Conservation (phyloP, 2,329 filamentous ascomycete species). For the Leptographium flavum region DNA sequence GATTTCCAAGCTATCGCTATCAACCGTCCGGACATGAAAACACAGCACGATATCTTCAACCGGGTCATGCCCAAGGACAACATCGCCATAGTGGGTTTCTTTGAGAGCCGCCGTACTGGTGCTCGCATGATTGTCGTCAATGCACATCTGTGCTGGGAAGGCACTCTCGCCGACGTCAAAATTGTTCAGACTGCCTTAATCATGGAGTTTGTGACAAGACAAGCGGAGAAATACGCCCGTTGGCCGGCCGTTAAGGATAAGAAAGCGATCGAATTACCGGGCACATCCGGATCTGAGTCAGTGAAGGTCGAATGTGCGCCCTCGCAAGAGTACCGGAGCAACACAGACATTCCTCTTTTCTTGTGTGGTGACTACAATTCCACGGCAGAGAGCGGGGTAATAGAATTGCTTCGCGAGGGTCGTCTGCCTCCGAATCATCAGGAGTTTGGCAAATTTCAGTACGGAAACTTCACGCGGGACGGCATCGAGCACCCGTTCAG, state of each 20-base stretch:
- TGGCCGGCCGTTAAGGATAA: conserved; percentile 75
- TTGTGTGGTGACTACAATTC: conserved; percentile 97
- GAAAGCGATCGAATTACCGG: conserved; percentile 34
- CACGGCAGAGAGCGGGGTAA: conserved; percentile 71
- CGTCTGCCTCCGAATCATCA: conserved; percentile 63
- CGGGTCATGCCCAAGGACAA: conserved; percentile 97
- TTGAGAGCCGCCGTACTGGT: conserved; percentile 86
- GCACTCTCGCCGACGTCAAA: conserved; percentile 82
- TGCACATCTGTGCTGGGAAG: conserved; percentile 91
- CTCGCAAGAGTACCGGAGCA: conserved; percentile 74
- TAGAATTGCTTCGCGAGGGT: conserved; percentile 75
- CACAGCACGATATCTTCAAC: conserved; percentile 95
- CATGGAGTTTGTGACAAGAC: conserved; percentile 79
- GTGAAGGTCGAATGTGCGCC: conserved; percentile 54
- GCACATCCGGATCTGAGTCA: conserved; percentile 23
- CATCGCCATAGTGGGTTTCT: conserved; percentile 80
- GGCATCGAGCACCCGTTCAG: conserved; percentile 93
- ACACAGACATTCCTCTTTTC: conserved; percentile 77
- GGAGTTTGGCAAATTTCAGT: conserved; percentile 68
- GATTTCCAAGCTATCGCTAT: conserved; percentile 88
- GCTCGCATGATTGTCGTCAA: conserved; percentile 86
- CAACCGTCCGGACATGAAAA: conserved; percentile 91
- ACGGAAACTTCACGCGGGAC: conserved; percentile 83
- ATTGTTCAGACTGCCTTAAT: conserved; percentile 89
- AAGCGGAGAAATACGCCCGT: conserved; percentile 73